Percentiles rank a stretch among this genome's conserved stretches.
phyloP scores from a whole-genome alignment of 371 early-diverging fungal species.

The Mortierella sp. region DNA sequence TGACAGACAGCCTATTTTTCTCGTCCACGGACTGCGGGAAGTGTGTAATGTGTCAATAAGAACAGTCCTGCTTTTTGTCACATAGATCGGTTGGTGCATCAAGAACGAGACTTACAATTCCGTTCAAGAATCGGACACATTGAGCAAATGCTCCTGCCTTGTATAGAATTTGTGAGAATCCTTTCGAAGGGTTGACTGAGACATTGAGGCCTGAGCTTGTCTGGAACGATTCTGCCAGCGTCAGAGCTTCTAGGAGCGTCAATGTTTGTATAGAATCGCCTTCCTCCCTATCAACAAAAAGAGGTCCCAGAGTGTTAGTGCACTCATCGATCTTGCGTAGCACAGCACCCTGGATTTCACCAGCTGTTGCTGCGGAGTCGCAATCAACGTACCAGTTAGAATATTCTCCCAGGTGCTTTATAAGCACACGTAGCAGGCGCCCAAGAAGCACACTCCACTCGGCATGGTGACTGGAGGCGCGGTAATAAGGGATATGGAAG shows the following conservation, averaged over 20 bases:
- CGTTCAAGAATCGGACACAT: slow-evolving; percentile 12
- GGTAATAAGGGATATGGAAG: slow-evolving; percentile 21
- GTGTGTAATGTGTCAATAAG: no score
- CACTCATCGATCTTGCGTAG: background rate
- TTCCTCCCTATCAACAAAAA: slow-evolving; percentile 20
- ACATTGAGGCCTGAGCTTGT: slow-evolving; percentile 4
- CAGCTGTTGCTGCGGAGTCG: background rate
- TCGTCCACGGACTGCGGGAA: slow-evolving; percentile 37
- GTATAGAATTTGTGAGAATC: slow-evolving; percentile 11
- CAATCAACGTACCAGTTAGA: slow-evolving; percentile 19
- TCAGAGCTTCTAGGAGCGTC: slow-evolving; percentile 23
- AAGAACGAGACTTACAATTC: slow-evolving; percentile 19
- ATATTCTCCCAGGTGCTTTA: slow-evolving; percentile 18
- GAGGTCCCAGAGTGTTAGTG: background rate
- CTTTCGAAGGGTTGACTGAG: background rate
- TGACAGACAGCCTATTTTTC: slow-evolving; percentile 20
- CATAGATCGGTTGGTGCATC: no score
- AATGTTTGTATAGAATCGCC: slow-evolving; percentile 17
- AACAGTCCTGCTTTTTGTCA: no score
- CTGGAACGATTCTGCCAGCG: slow-evolving; percentile 15
- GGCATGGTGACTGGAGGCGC: background rate
- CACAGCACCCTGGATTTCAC: background rate
- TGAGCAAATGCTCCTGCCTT: slow-evolving; percentile 9
- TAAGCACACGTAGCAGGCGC: slow-evolving; percentile 15
- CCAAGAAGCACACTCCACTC: slow-evolving; percentile 12